Evolutionary conservation across 805 yeast genomes (phyloP).

Genomic region (Sugiyamaella valdiviana): DNA sequence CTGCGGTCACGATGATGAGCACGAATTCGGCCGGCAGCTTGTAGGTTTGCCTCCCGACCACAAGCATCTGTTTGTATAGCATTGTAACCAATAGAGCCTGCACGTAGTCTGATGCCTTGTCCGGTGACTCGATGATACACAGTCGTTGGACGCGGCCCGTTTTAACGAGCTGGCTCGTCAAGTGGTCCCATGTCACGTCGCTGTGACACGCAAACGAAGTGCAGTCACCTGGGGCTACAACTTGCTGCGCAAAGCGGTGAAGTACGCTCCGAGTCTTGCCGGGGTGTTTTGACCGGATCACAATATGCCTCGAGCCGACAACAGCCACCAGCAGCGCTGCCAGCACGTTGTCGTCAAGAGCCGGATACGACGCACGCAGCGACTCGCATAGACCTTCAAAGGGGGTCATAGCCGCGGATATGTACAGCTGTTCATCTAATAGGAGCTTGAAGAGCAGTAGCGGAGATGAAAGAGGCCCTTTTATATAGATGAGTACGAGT

Average conservation of each 20-base stretch:
- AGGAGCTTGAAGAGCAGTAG: not conserved
- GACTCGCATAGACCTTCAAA: slow-evolving; percentile 13
- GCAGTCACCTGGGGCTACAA: not conserved
- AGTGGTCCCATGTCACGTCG: not conserved
- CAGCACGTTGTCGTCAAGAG: slow-evolving; percentile 13
- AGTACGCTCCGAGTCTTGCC: not conserved
- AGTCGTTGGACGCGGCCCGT: slow-evolving; percentile 1
- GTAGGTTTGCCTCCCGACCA: not conserved
- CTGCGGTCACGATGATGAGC: slow-evolving; percentile 3
- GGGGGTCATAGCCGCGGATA: slow-evolving; percentile 2
- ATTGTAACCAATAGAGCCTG: not conserved
- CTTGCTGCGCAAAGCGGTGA: not conserved
- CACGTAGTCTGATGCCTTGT: slow-evolving; percentile 1
- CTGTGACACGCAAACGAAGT: not conserved
- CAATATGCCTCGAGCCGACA: slow-evolving; percentile 8
- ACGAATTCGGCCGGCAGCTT: slow-evolving; percentile 7
- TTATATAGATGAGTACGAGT: too few species aligned
- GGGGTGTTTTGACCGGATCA: slow-evolving; percentile 6
- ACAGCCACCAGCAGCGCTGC: slow-evolving; percentile 14
- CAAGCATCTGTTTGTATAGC: not conserved
- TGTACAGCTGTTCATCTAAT: too few species aligned
- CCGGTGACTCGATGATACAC: slow-evolving; percentile 1
- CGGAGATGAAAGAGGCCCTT: too few species aligned
- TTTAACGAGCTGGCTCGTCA: not conserved
- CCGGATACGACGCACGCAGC: slow-evolving; percentile 4